Conservation (phyloP, 352 stramenopile species). For the Globisporangium okanoganense region DNA sequence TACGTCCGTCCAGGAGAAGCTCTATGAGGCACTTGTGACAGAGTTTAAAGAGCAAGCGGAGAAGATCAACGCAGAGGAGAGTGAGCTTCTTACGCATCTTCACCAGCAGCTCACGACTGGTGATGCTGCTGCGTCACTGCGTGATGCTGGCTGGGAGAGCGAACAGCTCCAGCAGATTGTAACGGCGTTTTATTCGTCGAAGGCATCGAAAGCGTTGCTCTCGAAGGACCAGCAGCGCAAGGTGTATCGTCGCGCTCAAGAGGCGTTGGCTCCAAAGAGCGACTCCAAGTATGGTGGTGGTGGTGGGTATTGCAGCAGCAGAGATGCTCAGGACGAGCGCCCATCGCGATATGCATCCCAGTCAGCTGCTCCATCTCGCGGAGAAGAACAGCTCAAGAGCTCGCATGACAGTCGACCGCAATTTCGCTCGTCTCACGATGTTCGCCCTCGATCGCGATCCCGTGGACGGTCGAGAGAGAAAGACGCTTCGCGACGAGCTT, state of each 20-base stretch:
- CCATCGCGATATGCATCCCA: background rate
- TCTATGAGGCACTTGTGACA: constrained; percentile 40
- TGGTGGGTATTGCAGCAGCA: constrained; percentile 16
- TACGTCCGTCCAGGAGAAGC: constrained; percentile 47
- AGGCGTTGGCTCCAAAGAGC: constrained; percentile 16
- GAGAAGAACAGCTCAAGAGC: background rate
- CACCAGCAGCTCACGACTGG: constrained; percentile 22
- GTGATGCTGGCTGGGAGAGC: constrained; percentile 8
- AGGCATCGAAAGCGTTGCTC: constrained; percentile 20
- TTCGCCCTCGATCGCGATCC: constrained; percentile 1
- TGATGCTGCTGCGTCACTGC: constrained; percentile 11
- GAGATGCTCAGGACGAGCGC: constrained; percentile 1
- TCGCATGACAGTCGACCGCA: background rate
- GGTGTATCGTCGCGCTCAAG: constrained; percentile 13
- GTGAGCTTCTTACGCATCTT: constrained; percentile 28
- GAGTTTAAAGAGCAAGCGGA: constrained; percentile 25
- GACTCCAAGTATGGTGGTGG: constrained; percentile 20
- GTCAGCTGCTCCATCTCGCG: background rate
- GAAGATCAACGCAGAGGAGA: constrained; percentile 16
- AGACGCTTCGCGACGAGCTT: constrained; percentile 9
- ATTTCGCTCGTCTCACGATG: background rate
- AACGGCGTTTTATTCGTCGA: constrained; percentile 8
- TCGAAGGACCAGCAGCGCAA: constrained; percentile 27
- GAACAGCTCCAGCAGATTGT: constrained; percentile 8
- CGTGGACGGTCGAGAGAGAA: constrained; percentile 7